These are phyloP conservation scores for Yarrowia keelungensis DNA, from an alignment of 805 yeast genomes.

Conservation along the genomic window DNA sequence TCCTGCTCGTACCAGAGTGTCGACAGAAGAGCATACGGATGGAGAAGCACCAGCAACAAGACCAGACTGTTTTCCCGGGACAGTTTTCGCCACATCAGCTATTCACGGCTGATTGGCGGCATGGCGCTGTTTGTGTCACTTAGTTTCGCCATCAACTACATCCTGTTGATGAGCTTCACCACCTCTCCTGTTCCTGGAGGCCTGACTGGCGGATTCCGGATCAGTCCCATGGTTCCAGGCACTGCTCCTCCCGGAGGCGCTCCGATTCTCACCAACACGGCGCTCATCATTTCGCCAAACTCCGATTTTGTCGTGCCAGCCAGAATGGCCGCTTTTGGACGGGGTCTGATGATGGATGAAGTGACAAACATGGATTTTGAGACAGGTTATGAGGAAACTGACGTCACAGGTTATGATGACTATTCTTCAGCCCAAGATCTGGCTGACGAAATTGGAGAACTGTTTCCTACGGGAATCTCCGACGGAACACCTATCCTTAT, in stretches of 20 bases:
- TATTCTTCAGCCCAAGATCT: not conserved
- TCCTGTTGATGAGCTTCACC: not conserved
- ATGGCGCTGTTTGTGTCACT: conserved; percentile 32
- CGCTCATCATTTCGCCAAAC: conserved; percentile 46
- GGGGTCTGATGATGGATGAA: conserved; percentile 42
- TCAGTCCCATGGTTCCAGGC: conserved; percentile 26
- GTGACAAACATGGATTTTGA: no score
- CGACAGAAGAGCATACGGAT: conserved; percentile 22
- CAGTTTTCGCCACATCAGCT: conserved; percentile 7
- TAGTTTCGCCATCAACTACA: conserved; percentile 32
- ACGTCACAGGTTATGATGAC: no score
- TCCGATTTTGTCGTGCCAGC: conserved; percentile 48
- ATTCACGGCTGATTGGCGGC: conserved; percentile 1
- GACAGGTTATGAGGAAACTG: no score
- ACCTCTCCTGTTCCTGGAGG: conserved; percentile 30
- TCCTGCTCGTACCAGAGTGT: conserved; percentile 29
- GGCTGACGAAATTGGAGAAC: conserved; percentile 22
- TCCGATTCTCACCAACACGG: conserved; percentile 41
- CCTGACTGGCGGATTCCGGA: not conserved
- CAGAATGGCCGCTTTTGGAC: conserved; percentile 53
- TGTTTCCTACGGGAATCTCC: conserved; percentile 2
- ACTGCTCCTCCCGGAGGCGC: conserved; percentile 30
- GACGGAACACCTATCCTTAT: conserved; percentile 39
- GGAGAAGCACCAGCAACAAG: conserved; percentile 11
- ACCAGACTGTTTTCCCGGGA: conserved; percentile 1